Evolutionary conservation across 306 rosid species (phyloP).

Genomic region (Quercus agrifolia): DNA sequence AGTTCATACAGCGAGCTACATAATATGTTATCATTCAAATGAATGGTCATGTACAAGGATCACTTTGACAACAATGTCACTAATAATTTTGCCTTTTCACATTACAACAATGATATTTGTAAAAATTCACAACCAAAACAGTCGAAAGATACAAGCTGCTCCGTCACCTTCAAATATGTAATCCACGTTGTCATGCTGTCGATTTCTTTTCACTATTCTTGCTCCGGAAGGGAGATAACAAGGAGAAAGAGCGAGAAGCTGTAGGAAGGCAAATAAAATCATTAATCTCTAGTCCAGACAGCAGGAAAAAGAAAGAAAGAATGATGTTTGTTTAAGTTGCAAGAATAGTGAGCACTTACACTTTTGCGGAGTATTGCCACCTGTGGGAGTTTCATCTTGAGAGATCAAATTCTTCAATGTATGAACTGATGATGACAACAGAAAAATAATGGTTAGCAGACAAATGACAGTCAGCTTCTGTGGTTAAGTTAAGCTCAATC

Average conservation of each 20-base stretch:
- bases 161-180: conserved; percentile 10
- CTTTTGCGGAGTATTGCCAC: conserved; percentile 59
- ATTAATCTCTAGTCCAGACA: conserved; percentile 12
- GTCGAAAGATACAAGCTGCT: not conserved
- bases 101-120: not conserved
- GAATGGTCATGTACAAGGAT: conserved; percentile 11
- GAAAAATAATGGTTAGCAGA: not conserved
- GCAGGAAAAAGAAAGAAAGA: conserved; percentile 2
- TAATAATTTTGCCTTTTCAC: not conserved
- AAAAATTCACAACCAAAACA: conserved; percentile 1
- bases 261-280: conserved; percentile 27
- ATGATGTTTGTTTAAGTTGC: conserved; percentile 5
- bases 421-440: conserved; percentile 47
- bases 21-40: not conserved
- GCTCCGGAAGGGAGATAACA: conserved; percentile 91
- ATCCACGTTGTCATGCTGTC: conserved; percentile 34
- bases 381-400: conserved; percentile 73
- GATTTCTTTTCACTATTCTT: conserved; percentile 75
- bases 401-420: conserved; percentile 87
- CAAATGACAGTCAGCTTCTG: conserved; percentile 20
- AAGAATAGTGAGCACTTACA: conserved; percentile 48
- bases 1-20: not conserved
- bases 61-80: conserved; percentile 4
- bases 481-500: conserved; percentile 3
- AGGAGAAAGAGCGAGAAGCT: conserved; percentile 90